Evolutionary conservation across 2,329 filamentous ascomycete genomes (phyloP), one percentile per base, ranked within the genome.

Genomic region (Sarocladiaceae sp.): DNA sequence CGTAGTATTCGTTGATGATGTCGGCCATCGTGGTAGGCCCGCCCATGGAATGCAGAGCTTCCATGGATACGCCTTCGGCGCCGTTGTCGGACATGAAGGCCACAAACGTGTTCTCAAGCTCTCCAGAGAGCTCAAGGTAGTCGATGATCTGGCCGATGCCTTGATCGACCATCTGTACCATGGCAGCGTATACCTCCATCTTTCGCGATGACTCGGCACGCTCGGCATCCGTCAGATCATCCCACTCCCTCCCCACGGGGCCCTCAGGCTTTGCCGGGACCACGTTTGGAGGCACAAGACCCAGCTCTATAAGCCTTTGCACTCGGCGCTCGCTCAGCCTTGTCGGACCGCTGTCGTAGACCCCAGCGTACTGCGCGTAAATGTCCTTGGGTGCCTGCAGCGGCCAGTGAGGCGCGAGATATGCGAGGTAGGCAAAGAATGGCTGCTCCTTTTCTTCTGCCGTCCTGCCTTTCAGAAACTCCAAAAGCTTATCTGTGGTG

Each of bases 401-500:
- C 2, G 78, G 78, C 78, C 78, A 82, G 50, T 82, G 78, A 2
- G 78, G 78, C 0, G 78, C 78, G 0, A 76, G 78, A 55, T 80
- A 82, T 2, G 78, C 76, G 2, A 78, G 63, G 54, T 80, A 81
- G 2, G 63, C 76, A 52, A 81, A 82, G 62, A 82, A 81, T 0
- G 77, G 72, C 39, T 57, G 50, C 4, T 60, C 51, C 11, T 61
- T 55, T 1, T 54, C 52, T 5, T 46, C 58, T 47, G 53, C 60
- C 48, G 55, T 68, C 60, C 74, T 74, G 70, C 74, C 69, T 27
- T 64, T 59, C 1, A 78, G 59, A 43, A 77, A 78, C 13, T 66
- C 51, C 6, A 77, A 51, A 64, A 79, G 69, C 50, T 71, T 73
- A 49, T 72, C 65, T 1, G 67, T 71, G 46, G 76, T 78, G 3